Percentiles rank a stretch among this genome's conserved stretches.
Evolutionary conservation across 1,139 yeast species (phyloP).

Genomic region (Taiozyma onychis): DNA sequence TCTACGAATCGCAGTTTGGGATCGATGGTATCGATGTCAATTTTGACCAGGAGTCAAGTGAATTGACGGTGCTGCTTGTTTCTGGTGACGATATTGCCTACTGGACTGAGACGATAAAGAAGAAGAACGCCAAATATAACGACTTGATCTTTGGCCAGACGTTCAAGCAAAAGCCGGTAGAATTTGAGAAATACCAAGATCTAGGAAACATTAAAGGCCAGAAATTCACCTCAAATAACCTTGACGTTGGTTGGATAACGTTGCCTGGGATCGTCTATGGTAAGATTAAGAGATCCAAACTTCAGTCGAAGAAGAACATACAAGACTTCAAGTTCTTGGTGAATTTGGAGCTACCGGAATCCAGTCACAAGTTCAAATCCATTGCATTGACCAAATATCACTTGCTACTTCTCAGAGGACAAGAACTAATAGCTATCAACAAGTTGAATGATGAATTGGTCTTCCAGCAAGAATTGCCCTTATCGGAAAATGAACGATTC

Average conservation of each 20-base stretch:
- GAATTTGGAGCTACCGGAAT: conserved; percentile 33
- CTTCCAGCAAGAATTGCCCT: conserved; percentile 34
- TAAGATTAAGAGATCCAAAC: conserved; percentile 17
- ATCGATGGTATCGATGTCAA: conserved; percentile 31
- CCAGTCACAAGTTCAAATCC: conserved; percentile 30
- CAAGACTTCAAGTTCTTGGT: conserved; percentile 33
- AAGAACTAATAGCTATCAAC: conserved; percentile 40
- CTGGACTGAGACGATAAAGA: conserved; percentile 28
- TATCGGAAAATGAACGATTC: conserved; percentile 35
- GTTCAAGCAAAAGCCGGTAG: conserved; percentile 25
- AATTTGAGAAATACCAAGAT: conserved; percentile 31
- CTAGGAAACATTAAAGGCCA: conserved; percentile 27
- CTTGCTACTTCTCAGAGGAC: conserved; percentile 39
- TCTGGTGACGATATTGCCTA: conserved; percentile 35
- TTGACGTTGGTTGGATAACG: conserved; percentile 40
- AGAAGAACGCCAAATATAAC: conserved; percentile 14
- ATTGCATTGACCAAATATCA: conserved; percentile 48
- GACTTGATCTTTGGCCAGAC: conserved; percentile 14
- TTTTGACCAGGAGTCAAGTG: conserved; percentile 16
- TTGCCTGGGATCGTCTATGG: conserved; percentile 41
- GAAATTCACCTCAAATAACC: conserved; percentile 26
- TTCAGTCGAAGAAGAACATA: conserved; percentile 15
- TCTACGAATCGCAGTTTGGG: conserved; percentile 34
- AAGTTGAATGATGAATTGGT: conserved; percentile 43
- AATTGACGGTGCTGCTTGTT: conserved; percentile 28